phyloP scores from a whole-genome alignment of 257 asterid species.

The Solanum paucissectum region DNA sequence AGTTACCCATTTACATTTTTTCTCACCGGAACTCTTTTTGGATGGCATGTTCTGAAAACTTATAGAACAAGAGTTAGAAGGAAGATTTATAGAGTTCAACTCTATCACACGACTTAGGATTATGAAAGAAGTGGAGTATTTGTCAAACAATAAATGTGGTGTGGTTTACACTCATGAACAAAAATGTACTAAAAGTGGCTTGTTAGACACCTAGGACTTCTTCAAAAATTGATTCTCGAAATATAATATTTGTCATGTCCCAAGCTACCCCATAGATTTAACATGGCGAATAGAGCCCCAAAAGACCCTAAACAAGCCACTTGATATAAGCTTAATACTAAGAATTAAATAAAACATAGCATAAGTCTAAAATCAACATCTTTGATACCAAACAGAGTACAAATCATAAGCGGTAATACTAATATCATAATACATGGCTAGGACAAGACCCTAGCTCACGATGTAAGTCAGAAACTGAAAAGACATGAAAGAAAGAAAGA shows the following conservation, averaged over 20 bases:
- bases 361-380: too few relatives aligned
- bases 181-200: not conserved
- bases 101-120: not conserved
- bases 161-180: not conserved
- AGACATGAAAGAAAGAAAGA: too few relatives aligned
- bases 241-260: not conserved
- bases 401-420: too few relatives aligned
- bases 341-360: too few relatives aligned
- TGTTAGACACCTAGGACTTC: not conserved
- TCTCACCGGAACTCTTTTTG: not conserved
- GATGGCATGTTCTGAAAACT: not conserved
- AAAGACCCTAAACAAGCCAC: too few relatives aligned
- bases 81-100: not conserved
- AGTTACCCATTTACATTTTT: not conserved
- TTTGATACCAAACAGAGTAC: too few relatives aligned
- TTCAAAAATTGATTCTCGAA: not conserved
- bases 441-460: too few relatives aligned
- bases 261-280: too few relatives aligned
- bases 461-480: too few relatives aligned
- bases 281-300: too few relatives aligned
- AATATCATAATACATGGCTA: too few relatives aligned
- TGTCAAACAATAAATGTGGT: not conserved
- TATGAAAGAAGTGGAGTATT: not conserved
- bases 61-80: not conserved
- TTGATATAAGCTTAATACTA: too few relatives aligned